Conservation (phyloP, 106 monocot genomes). For the Iris macrosiphon region DNA sequence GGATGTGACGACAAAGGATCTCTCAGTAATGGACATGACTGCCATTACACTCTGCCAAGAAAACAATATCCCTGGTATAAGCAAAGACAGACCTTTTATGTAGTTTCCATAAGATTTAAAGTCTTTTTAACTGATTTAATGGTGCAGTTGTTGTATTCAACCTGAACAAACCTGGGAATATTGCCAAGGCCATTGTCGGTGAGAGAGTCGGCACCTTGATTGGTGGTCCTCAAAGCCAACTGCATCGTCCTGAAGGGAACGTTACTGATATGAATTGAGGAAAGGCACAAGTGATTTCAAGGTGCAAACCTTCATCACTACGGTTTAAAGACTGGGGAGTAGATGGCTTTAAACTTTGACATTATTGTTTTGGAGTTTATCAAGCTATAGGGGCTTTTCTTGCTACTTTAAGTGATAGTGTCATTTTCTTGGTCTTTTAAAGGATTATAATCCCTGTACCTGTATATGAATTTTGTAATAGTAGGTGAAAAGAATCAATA, state of each 20-base stretch:
- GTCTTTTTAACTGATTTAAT: not conserved
- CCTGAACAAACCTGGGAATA: conserved; percentile 65
- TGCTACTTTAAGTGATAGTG: too few species aligned
- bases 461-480: too few species aligned
- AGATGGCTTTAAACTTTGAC: too few species aligned
- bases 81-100: conserved; percentile 30
- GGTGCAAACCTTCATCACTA: too few species aligned
- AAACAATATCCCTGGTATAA: conserved; percentile 69
- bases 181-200: conserved; percentile 61
- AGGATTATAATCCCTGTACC: too few species aligned
- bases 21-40: conserved; percentile 85
- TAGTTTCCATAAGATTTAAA: not conserved
- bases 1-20: conserved; percentile 74
- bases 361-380: too few species aligned
- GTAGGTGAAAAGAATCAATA: too few species aligned
- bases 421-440: too few species aligned
- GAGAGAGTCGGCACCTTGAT: conserved; percentile 73
- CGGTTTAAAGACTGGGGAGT: too few species aligned
- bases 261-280: conserved; percentile 4
- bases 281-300: conserved; percentile 2
- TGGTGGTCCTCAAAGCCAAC: conserved; percentile 11
- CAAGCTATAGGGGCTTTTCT: too few species aligned
- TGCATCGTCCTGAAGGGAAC: conserved; percentile 9
- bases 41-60: conserved; percentile 81
- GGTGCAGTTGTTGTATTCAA: conserved; percentile 76